These are phyloP conservation scores for Harringtonia aguacate DNA, from an alignment of 2,329 filamentous ascomycete species.

Conservation along the genomic window DNA sequence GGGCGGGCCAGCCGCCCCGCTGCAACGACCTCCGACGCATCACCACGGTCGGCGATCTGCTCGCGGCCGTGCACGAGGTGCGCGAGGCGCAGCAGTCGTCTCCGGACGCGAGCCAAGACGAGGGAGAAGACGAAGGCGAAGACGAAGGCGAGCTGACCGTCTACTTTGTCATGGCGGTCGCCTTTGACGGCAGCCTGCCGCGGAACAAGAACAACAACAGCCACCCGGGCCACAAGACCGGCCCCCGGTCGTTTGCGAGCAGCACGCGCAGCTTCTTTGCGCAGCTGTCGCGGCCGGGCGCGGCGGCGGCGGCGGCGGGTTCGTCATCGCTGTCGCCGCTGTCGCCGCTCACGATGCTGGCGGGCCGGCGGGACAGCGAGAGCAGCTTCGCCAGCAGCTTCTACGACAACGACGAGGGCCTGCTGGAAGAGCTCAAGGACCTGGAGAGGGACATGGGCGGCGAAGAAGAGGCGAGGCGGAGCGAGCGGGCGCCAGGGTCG, in stretches of 20 bases:
- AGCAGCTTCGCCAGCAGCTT: background rate
- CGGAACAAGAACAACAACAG: background rate
- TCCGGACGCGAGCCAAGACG: no score
- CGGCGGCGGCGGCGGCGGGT: no score
- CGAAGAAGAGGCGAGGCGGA: no score
- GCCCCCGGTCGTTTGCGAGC: no score
- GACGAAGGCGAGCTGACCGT: background rate
- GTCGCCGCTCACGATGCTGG: no score
- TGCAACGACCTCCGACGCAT: slow-evolving; percentile 3
- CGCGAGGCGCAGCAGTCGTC: background rate
- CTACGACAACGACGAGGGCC: background rate
- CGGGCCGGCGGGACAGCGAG: no score
- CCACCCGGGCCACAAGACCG: background rate
- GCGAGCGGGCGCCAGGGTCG: no score
- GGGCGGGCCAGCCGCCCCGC: background rate
- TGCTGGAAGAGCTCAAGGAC: background rate
- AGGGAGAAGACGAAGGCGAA: background rate
- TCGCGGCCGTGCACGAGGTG: background rate
- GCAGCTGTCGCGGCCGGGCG: no score
- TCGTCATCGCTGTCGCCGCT: no score
- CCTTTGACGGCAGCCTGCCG: background rate
- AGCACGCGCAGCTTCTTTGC: no score
- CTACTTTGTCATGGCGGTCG: slow-evolving; percentile 8
- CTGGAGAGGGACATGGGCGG: background rate
- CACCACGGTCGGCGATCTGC: slow-evolving; percentile 1